Conservation (phyloP, 2,329 filamentous ascomycete species). For the Claviceps digitariae region DNA sequence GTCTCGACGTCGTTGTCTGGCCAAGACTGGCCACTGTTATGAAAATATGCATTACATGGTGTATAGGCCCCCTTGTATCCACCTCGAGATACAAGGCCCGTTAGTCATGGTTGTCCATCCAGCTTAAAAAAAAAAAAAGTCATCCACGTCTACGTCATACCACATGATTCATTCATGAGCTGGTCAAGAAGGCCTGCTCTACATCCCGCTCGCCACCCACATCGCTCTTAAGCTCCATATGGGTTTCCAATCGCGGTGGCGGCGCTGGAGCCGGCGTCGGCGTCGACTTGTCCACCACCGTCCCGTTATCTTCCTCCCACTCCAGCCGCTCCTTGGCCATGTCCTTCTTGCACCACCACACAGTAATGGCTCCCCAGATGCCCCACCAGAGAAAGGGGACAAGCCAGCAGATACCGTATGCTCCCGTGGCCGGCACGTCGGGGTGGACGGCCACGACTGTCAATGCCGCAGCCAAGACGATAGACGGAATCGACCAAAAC, state of each 20-base stretch:
- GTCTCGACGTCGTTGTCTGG: too few species aligned
- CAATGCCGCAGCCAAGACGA: constrained; percentile 22
- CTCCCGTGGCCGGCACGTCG: constrained; percentile 20
- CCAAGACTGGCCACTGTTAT: too few species aligned
- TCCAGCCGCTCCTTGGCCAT: constrained; percentile 24
- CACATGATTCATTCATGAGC: too few species aligned
- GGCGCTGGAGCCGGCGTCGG: not conserved
- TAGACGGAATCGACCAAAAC: constrained; percentile 27
- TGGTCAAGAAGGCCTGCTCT: not conserved
- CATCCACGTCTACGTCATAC: not conserved
- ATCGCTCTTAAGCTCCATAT: not conserved
- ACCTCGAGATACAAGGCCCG: too few species aligned
- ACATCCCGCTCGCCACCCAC: not conserved
- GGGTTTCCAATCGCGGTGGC: not conserved
- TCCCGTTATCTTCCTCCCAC: constrained; percentile 16
- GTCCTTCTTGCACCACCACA: constrained; percentile 23
- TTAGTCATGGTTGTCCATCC: too few species aligned
- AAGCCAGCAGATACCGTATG: constrained; percentile 26
- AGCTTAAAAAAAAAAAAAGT: too few species aligned
- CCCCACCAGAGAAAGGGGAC: constrained; percentile 25
- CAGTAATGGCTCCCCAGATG: constrained; percentile 21
- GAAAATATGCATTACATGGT: too few species aligned
- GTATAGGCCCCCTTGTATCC: too few species aligned
- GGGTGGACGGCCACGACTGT: constrained; percentile 24
- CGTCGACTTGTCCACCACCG: not conserved